A percentile compares a stretch with the other conserved stretches of the same genome.
Conservation (phyloP, 2,329 filamentous ascomycete genomes). For the Trichoderma aggressivum region DNA sequence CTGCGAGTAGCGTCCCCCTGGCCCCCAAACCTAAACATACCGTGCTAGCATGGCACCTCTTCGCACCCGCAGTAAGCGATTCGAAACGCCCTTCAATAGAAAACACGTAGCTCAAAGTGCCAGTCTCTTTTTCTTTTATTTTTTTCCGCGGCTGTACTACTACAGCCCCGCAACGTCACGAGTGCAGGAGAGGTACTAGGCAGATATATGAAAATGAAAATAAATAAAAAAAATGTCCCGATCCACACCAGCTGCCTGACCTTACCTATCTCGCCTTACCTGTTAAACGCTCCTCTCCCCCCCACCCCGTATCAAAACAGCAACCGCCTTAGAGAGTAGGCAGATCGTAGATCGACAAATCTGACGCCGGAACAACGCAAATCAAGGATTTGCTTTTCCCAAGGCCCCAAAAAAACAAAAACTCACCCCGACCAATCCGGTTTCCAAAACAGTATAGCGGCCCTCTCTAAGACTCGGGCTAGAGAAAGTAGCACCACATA, state of each 20-base stretch:
- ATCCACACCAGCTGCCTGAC: neutral
- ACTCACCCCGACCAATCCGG: neutral
- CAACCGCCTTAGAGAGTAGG: neutral
- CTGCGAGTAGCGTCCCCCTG: neutral
- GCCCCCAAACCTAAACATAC: neutral
- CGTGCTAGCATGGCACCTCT: neutral
- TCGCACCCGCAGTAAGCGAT: neutral
- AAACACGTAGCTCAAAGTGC: neutral
- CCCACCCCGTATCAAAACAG: neutral
- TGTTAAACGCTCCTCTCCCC: neutral
- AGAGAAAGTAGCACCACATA: constrained; percentile 9
- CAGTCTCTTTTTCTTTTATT: too few relatives aligned
- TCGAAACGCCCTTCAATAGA: neutral
- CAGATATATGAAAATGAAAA: neutral
- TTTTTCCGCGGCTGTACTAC: neutral
- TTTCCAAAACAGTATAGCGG: constrained; percentile 18
- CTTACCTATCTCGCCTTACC: neutral
- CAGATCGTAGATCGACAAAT: constrained; percentile 7
- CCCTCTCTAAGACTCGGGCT: neutral
- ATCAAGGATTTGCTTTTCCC: neutral
- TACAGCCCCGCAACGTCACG: constrained; percentile 2
- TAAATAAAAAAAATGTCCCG: neutral
- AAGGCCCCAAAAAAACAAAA: neutral
- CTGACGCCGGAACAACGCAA: neutral
- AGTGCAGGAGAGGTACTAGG: neutral